Conservation (phyloP, 352 stramenopile species). For the Globisporangium parvum region DNA sequence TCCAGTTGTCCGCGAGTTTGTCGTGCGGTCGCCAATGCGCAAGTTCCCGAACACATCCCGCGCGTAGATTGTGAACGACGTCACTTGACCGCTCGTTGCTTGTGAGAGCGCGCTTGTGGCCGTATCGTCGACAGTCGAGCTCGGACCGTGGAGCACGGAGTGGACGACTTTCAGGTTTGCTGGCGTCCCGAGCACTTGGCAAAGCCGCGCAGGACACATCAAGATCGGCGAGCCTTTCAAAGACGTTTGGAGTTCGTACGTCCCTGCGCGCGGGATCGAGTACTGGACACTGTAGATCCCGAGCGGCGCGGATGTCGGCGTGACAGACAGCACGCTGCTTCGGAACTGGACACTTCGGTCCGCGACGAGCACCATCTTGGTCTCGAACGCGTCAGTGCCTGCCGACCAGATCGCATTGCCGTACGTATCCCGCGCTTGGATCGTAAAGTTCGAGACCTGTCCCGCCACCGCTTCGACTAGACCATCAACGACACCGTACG, state of each 20-base stretch:
- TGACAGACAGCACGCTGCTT: constrained; percentile 55
- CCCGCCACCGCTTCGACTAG: constrained; percentile 91
- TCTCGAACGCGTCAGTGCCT: constrained; percentile 72
- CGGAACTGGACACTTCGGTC: constrained; percentile 73
- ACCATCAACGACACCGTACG: constrained; percentile 73
- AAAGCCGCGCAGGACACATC: constrained; percentile 79
- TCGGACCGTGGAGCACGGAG: constrained; percentile 78
- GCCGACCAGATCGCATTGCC: constrained; percentile 64
- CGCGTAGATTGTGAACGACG: constrained; percentile 82
- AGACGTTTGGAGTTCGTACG: constrained; percentile 81
- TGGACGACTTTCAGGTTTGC: constrained; percentile 87
- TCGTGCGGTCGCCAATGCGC: constrained; percentile 62
- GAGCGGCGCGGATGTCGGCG: constrained; percentile 19
- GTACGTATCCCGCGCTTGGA: constrained; percentile 94
- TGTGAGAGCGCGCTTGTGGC: constrained; percentile 55
- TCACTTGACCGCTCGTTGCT: constrained; percentile 81
- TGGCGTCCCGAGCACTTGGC: constrained; percentile 36
- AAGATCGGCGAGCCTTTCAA: constrained; percentile 85
- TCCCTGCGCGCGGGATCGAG: constrained; percentile 85
- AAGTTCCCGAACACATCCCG: constrained; percentile 94
- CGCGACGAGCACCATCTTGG: constrained; percentile 66
- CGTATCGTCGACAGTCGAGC: constrained; percentile 81
- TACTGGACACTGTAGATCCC: constrained; percentile 93
- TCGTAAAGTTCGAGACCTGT: constrained; percentile 90
- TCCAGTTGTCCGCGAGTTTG: constrained; percentile 58